These are phyloP conservation scores for Petrea volubilis DNA, from an alignment of 257 asterid genomes.

Conservation along the genomic window DNA sequence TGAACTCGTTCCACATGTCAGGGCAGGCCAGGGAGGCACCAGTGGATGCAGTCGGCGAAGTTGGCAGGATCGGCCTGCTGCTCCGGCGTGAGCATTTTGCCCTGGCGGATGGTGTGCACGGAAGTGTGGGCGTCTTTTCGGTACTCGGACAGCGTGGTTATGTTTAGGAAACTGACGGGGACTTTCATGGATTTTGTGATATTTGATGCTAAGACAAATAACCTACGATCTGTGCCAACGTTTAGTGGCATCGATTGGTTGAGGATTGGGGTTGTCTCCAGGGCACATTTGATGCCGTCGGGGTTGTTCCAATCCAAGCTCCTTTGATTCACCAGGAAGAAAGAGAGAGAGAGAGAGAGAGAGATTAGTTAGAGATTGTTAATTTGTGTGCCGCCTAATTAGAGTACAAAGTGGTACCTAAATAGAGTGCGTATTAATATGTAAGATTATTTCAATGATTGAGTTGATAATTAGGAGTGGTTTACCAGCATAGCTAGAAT, in stretches of 20 bases:
- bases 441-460: background rate
- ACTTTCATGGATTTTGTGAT: slow-evolving; percentile 53
- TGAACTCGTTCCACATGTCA: slow-evolving; percentile 76
- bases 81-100: slow-evolving; percentile 57
- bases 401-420: no score
- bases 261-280: slow-evolving; percentile 61
- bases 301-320: slow-evolving; percentile 86
- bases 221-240: slow-evolving; percentile 66
- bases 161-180: slow-evolving; percentile 54
- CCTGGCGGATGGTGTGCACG: slow-evolving; percentile 70
- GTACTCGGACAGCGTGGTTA: slow-evolving; percentile 58
- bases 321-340: slow-evolving; percentile 36
- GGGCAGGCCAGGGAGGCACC: slow-evolving; percentile 92
- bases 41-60: slow-evolving; percentile 76
- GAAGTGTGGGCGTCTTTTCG: slow-evolving; percentile 86
- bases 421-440: no score
- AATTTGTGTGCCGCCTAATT: background rate
- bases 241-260: slow-evolving; percentile 58
- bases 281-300: slow-evolving; percentile 72
- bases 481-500: slow-evolving; percentile 17
- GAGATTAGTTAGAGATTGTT: background rate
- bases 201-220: slow-evolving; percentile 49
- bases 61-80: slow-evolving; percentile 66
- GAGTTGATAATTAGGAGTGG: background rate
- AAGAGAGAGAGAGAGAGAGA: background rate